A percentile compares a stretch with the other conserved stretches of the same genome.
phyloP scores from a whole-genome alignment of 208 protist species.

The Leishmania lainsoni region DNA sequence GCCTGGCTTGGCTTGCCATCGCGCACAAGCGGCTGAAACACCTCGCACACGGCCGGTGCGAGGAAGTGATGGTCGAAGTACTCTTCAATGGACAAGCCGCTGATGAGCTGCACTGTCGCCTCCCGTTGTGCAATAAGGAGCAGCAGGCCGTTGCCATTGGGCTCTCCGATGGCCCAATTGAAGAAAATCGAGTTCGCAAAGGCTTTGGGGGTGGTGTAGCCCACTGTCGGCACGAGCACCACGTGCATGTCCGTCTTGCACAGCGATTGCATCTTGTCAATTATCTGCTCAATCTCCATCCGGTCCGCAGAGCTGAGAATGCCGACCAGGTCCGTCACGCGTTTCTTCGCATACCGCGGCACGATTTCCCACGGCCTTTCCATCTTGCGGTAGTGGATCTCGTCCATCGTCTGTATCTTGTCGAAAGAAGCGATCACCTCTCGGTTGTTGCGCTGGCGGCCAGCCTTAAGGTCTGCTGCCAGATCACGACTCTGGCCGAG shows the following conservation, averaged over 20 bases:
- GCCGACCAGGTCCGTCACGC: slow-evolving; percentile 83
- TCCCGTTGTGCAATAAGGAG: slow-evolving; percentile 83
- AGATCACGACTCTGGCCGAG: slow-evolving; percentile 83
- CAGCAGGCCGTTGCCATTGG: slow-evolving; percentile 75
- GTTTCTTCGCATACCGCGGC: slow-evolving; percentile 79
- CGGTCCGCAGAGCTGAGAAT: slow-evolving; percentile 79
- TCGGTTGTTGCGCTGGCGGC: slow-evolving; percentile 76
- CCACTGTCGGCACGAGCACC: slow-evolving; percentile 85
- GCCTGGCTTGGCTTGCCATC: slow-evolving; percentile 82
- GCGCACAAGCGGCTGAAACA: slow-evolving; percentile 83
- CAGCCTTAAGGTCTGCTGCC: slow-evolving; percentile 71
- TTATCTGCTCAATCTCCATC: slow-evolving; percentile 89
- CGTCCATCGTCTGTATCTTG: slow-evolving; percentile 81
- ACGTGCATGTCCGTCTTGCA: slow-evolving; percentile 86
- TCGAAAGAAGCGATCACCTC: slow-evolving; percentile 83
- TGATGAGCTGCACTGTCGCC: slow-evolving; percentile 79
- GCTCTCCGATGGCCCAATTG: slow-evolving; percentile 83
- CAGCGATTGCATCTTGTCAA: slow-evolving; percentile 86
- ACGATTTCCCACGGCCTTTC: slow-evolving; percentile 84
- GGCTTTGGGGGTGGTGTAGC: slow-evolving; percentile 75
- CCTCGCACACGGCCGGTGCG: slow-evolving; percentile 64
- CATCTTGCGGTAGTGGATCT: slow-evolving; percentile 87
- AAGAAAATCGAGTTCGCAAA: slow-evolving; percentile 90
- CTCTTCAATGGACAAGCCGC: slow-evolving; percentile 75
- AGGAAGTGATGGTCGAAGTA: slow-evolving; percentile 81